Evolutionary conservation across 108 stramenopile species (phyloP), one percentile per base, ranked within the genome.

Genomic region (Pseudonitzschia delicatissima): DNA sequence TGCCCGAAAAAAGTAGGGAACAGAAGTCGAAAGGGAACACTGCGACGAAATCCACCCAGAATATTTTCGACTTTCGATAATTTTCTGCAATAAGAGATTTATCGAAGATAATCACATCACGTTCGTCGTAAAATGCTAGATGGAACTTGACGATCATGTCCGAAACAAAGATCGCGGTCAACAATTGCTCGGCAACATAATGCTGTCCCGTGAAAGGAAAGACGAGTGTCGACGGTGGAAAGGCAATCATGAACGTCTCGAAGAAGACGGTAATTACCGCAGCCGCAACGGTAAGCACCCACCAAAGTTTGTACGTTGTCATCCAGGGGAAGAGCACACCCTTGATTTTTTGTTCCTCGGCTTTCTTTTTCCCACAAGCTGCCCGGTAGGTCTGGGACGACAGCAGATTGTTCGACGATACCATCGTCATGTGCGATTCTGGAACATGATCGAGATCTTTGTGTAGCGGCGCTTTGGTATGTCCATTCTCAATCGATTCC

Each of bases 91-190:
- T 57, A 61, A 87, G 82, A 35, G 28, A 20, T 13, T 45, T 23
- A 36, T 80, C 73, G n/a, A 32, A 58, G 12, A 79, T 52, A 7
- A 85, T 26, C 23, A 18, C n/a, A 31, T 60, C 55, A 36, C 77
- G 67, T n/a, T 78, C 49, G 69, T 75, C n/a, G n/a, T n/a, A 83
- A 60, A 58, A 78, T 12, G 83, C 87, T 27, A 85, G 36, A 31
- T 79, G 75, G 55, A 85, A 85, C 60, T 81, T 72, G 55, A 87
- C 44, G 1, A 81, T 9, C 3, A 87, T 87, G 37, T 87, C 87
- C 12, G 81, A 15, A 4, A 53, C 17, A 45, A 87, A 85, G 9
- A 85, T 66, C 32, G 45, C 28, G 7, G 66, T 77, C 39, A 85
- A 40, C 0, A 66, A 33, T 32, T 64, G 70, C 34, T 81, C 83